Evolutionary conservation across 768 basidiomycete species (phyloP), one percentile per base, ranked within the genome.

Genomic region (Hortiboletus campestris): DNA sequence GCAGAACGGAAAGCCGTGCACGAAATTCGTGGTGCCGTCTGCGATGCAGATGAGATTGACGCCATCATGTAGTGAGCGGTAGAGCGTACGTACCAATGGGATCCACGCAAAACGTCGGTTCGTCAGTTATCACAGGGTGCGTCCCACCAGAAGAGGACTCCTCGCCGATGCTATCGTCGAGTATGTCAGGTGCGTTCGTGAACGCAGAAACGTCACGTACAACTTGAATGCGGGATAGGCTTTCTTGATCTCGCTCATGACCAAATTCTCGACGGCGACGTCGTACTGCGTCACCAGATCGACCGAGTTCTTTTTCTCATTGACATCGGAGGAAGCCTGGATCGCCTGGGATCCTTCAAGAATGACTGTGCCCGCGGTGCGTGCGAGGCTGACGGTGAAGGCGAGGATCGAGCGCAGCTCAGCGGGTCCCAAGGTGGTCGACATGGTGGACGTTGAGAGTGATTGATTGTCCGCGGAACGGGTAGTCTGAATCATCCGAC

Each of bases 251-350:
- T 86, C 81, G 29, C 76, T 66, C 72, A 84, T 86, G 48, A 97
- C 91, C 44, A 94, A 75, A 57, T 90, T 85, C 72, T 97, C 95
- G 12, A 97, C 95, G 43, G 80, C 84, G 36, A 94, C 87, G 71
- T 98, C 95, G 64, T 91, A 97, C 73, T 95, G 89, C 0, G 95
- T 98, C 25, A 98, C 95, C 32, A 98, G 77, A 74, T 97, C 95
- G 20, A 94, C 93, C 3, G 93, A 83, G 67, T 95, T 97, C 74
- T 91, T 92, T 82, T 97, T 98, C 76, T 90, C 87, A 58, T 81
- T 82, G 35, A 89, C 76, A 63, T 80, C 76, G 0, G 80, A 76
- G 17, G 81, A 76, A 13, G 73, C 75, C 66, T 80, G 84, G 67
- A 91, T 94, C 52, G 80, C 92, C 58, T 81, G 80, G 20, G 84